These are phyloP conservation scores for Eucalyptus shirleyi DNA, from an alignment of 345 rosid species.

Conservation along the genomic window DNA sequence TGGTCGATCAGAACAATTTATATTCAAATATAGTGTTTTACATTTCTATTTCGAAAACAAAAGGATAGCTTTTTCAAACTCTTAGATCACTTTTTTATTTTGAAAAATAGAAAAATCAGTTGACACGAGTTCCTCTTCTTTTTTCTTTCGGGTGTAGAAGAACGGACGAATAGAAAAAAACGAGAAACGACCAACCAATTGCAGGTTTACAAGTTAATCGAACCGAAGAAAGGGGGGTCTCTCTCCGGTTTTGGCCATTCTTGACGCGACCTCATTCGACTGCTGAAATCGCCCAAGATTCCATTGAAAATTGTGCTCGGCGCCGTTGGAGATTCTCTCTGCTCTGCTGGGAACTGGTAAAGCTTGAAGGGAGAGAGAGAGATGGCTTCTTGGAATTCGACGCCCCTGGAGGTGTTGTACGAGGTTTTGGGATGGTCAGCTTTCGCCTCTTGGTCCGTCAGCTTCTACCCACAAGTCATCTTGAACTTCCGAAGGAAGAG, in stretches of 20 bases:
- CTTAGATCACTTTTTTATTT: no score
- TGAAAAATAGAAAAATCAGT: no score
- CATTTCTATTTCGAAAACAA: no score
- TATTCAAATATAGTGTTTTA: no score
- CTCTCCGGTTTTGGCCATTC: background rate
- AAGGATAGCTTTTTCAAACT: no score
- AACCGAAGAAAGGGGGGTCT: background rate
- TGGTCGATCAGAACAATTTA: no score
- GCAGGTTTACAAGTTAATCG: background rate
- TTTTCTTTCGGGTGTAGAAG: no score
- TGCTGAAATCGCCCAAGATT: background rate
- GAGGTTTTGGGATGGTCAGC: constrained; percentile 71
- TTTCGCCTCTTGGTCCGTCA: constrained; percentile 68
- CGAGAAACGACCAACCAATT: background rate
- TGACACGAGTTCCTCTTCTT: no score
- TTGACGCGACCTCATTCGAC: background rate
- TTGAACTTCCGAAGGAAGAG: constrained; percentile 70
- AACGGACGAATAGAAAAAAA: no score
- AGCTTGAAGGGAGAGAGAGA: background rate
- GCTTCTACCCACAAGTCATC: constrained; percentile 85
- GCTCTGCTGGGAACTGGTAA: background rate
- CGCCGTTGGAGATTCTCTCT: background rate
- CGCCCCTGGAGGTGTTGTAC: constrained; percentile 49
- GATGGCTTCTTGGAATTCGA: constrained; percentile 88
- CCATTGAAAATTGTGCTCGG: background rate